Evolutionary conservation across 805 yeast species (phyloP).

Genomic region (Yamadazyma scolyti): DNA sequence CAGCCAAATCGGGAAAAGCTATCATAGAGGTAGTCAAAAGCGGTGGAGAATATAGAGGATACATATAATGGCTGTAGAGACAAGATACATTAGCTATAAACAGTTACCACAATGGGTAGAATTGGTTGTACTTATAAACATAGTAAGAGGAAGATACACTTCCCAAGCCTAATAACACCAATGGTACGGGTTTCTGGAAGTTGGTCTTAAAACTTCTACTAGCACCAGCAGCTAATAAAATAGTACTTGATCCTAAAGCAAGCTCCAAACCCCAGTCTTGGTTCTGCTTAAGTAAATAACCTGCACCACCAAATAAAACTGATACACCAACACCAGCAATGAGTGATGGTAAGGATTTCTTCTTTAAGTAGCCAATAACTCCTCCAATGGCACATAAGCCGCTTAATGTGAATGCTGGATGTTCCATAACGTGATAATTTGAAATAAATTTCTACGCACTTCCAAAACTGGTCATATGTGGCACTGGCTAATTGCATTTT

Average conservation of each 20-base stretch:
- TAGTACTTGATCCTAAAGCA: constrained; percentile 67
- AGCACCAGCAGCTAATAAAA: constrained; percentile 69
- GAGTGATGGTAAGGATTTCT: constrained; percentile 75
- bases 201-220: constrained; percentile 59
- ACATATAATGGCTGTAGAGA: too few species aligned
- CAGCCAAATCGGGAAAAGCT: too few species aligned
- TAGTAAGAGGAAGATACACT: constrained; percentile 63
- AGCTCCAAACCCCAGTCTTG: constrained; percentile 78
- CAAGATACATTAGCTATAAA: too few species aligned
- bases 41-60: too few species aligned
- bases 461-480: background rate
- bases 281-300: constrained; percentile 69
- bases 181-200: constrained; percentile 74
- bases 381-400: constrained; percentile 72
- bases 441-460: background rate
- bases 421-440: constrained; percentile 48
- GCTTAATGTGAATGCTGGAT: constrained; percentile 70
- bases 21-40: too few species aligned
- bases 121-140: constrained; percentile 69
- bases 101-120: constrained; percentile 38
- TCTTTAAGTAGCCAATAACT: constrained; percentile 59
- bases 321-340: constrained; percentile 69
- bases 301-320: constrained; percentile 61
- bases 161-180: constrained; percentile 62
- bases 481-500: too few species aligned